These are phyloP conservation scores for Chionographis japonica DNA, from an alignment of 106 monocot genomes.

Conservation along the genomic window DNA sequence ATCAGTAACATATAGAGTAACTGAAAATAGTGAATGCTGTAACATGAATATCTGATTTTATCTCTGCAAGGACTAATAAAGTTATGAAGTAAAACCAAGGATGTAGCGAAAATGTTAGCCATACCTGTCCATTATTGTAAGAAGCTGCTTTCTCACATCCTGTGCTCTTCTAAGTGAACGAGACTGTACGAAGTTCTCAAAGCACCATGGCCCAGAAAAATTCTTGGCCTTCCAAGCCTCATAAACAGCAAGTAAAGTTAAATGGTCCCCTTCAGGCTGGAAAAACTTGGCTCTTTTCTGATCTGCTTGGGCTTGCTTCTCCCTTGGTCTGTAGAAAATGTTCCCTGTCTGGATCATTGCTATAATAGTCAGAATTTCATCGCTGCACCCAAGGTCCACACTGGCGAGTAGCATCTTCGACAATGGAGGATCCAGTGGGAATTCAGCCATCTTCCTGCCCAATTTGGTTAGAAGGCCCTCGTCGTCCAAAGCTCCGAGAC, in stretches of 20 bases:
- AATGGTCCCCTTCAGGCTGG: slow-evolving; percentile 94
- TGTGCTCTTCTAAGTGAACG: slow-evolving; percentile 91
- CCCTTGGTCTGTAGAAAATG: slow-evolving; percentile 92
- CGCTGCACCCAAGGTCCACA: slow-evolving; percentile 95
- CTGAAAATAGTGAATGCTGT: no score
- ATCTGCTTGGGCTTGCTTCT: slow-evolving; percentile 95
- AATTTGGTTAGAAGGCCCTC: slow-evolving; percentile 90
- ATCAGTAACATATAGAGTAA: no score
- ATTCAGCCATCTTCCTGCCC: slow-evolving; percentile 98
- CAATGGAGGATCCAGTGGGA: slow-evolving; percentile 83
- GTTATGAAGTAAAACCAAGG: neutral
- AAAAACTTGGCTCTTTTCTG: slow-evolving; percentile 97
- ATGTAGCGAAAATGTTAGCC: neutral
- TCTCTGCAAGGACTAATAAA: neutral
- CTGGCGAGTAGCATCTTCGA: slow-evolving; percentile 94
- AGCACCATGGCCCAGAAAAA: slow-evolving; percentile 98
- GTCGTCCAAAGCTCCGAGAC: slow-evolving; percentile 90
- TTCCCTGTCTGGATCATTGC: slow-evolving; percentile 95
- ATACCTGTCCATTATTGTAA: slow-evolving; percentile 96
- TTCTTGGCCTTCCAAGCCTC: slow-evolving; percentile 99
- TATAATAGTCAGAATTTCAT: slow-evolving; percentile 93
- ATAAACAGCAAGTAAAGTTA: slow-evolving; percentile 91
- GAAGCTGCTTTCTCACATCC: slow-evolving; percentile 93
- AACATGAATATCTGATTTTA: no score
- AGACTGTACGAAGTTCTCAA: slow-evolving; percentile 95